Conservation (phyloP, 2,329 filamentous ascomycete genomes). For the Aureobasidium zeae region DNA sequence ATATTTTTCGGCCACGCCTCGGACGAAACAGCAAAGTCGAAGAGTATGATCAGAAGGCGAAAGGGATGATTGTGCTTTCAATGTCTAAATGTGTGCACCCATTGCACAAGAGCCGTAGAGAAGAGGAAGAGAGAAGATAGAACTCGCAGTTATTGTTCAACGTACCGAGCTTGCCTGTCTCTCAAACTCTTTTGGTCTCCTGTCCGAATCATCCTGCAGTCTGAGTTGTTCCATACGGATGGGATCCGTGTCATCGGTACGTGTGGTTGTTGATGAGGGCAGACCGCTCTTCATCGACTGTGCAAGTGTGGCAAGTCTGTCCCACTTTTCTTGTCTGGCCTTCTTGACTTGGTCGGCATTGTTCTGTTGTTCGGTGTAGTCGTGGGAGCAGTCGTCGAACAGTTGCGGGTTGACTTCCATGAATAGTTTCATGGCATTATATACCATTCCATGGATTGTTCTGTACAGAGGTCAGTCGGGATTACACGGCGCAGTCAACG, state of each 20-base stretch:
- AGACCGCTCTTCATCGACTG: constrained; percentile 52
- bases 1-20: constrained; percentile 8
- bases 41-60: constrained; percentile 2
- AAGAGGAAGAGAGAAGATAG: constrained; percentile 16
- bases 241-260: constrained; percentile 66
- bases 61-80: constrained; percentile 9
- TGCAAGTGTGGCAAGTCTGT: constrained; percentile 71
- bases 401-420: constrained; percentile 99
- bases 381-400: constrained; percentile 96
- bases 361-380: constrained; percentile 95
- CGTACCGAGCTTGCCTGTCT: constrained; percentile 31
- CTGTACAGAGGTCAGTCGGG: constrained; percentile 40
- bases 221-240: constrained; percentile 79
- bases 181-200: constrained; percentile 30
- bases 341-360: constrained; percentile 77
- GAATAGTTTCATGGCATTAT: constrained; percentile 99
- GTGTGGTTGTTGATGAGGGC: constrained; percentile 29
- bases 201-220: constrained; percentile 66
- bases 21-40: constrained; percentile 2
- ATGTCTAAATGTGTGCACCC: constrained; percentile 14
- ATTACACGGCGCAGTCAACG: background rate
- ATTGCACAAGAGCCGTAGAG: constrained; percentile 4
- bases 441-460: constrained; percentile 99
- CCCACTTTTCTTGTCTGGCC: constrained; percentile 79
- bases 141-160: constrained; percentile 23